Evolutionary conservation across 2,329 filamentous ascomycete genomes (phyloP), one percentile per base, ranked within the genome.

Genomic region (Aspergillus tubingensis): DNA sequence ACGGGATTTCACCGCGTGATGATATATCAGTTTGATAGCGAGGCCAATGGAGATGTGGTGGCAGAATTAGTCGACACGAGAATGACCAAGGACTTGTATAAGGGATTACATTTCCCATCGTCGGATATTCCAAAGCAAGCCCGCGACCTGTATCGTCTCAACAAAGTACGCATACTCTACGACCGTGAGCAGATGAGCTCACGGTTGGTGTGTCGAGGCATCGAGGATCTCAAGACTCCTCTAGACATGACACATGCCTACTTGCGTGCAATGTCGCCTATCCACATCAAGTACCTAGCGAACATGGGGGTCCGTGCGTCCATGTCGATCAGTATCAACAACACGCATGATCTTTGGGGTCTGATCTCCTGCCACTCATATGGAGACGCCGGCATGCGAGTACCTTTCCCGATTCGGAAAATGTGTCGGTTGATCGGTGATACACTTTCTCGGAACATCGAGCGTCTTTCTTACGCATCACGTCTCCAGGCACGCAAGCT

Each of bases 301-400:
- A 92, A 96, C 71, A 96, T 96, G 92, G 89, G 88, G 7, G 92
- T 96, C 0, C 87, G 92, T n/a, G 91, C 91, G 0, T 96, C 91
- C 65, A 96, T 96, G 92, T 96, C 92, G 0, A 92, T 96, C 62
- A 96, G 92, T 1, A 91, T 96, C 70, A 95, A 92, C 65, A 91
- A 91, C 0, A 95, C 96, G 68, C 83, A 85, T 66, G 90, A 96
- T 67, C 78, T 96, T 0, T 96, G 92, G 93, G 93, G 92, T 0
- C 79, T 96, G 27, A 92, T 96, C 43, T 88, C 91, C 1, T 96
- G 92, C 62, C 92, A 96, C 71, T 86, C 89, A 0, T 96, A 96
- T 68, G 92, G 94, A 65, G 86, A 90, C 0, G 64, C 83, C 48
- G 92, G 92, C 3, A 96, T 95, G 91, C 85, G 92, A n/a, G 91